These are phyloP conservation scores for Neurospora sp. DNA, from an alignment of 495 filamentous ascomycete species.

Conservation along the genomic window DNA sequence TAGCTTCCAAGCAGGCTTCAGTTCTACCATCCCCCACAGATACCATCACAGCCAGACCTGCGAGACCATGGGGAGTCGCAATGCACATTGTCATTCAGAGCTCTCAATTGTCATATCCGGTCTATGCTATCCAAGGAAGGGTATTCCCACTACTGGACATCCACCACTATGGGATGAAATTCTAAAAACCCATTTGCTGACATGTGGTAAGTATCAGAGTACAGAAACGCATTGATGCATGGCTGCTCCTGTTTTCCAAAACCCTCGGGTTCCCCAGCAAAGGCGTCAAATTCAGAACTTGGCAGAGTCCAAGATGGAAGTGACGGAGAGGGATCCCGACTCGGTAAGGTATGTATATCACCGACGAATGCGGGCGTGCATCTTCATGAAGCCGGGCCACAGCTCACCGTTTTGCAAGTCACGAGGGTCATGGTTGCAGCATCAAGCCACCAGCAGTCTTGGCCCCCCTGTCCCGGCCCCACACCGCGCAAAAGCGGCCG, in stretches of 20 bases:
- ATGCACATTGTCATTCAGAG: not conserved
- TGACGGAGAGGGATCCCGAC: not conserved
- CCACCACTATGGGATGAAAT: not conserved
- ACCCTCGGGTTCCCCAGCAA: not conserved
- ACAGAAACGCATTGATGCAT: not conserved
- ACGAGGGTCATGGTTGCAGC: not conserved
- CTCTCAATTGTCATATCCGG: not conserved
- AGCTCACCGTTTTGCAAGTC: not conserved
- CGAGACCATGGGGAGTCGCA: not conserved
- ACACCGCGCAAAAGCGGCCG: conserved; percentile 1
- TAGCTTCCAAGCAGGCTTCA: no score
- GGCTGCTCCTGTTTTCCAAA: not conserved
- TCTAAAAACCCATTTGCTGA: no score
- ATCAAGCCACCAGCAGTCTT: not conserved
- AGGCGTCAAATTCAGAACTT: not conserved
- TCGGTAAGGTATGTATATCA: not conserved
- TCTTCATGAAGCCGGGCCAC: not conserved
- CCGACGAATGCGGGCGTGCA: not conserved
- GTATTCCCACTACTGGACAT: no score
- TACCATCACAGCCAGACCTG: not conserved
- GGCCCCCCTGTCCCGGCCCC: not conserved
- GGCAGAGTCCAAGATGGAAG: not conserved
- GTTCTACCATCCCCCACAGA: no score
- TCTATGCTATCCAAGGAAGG: not conserved
- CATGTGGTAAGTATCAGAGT: no score